phyloP scores from a whole-genome alignment of 2,329 filamentous ascomycete genomes.

The Fusarium nanum region DNA sequence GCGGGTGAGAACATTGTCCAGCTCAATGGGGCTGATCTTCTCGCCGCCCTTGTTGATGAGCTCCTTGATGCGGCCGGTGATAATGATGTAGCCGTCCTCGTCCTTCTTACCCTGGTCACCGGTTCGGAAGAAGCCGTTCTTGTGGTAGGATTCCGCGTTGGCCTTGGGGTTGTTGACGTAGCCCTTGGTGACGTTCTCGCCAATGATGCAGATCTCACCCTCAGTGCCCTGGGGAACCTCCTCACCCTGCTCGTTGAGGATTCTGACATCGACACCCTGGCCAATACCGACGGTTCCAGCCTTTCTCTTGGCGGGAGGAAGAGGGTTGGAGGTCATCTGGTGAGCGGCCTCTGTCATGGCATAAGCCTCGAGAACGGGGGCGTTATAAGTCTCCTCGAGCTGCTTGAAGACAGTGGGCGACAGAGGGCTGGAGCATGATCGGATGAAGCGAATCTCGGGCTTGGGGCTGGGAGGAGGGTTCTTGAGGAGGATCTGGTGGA shows the following conservation, averaged over 20 bases:
- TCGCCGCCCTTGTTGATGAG: conserved; percentile 91
- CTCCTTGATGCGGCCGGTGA: conserved; percentile 94
- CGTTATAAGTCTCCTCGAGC: conserved; percentile 78
- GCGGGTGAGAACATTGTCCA: conserved; percentile 84
- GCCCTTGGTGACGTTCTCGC: conserved; percentile 85
- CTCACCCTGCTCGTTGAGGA: conserved; percentile 76
- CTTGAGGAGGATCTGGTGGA: conserved; percentile 88
- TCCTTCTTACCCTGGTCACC: conserved; percentile 88
- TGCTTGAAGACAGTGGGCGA: conserved; percentile 85
- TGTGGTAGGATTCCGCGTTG: conserved; percentile 79
- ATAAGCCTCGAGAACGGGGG: conserved; percentile 88
- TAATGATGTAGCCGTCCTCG: conserved; percentile 82
- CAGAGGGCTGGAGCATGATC: conserved; percentile 86
- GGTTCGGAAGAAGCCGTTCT: conserved; percentile 85
- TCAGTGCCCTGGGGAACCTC: conserved; percentile 76
- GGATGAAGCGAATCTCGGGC: conserved; percentile 84
- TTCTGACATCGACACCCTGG: conserved; percentile 84
- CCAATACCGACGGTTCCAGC: conserved; percentile 86
- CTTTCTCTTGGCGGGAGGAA: conserved; percentile 77
- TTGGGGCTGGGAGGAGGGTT: conserved; percentile 74
- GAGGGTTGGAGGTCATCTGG: conserved; percentile 83
- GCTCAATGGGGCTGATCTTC: conserved; percentile 89
- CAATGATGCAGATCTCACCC: conserved; percentile 85
- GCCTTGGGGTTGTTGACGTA: conserved; percentile 86
- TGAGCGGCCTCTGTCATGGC: conserved; percentile 93